Evolutionary conservation across 805 yeast species (phyloP).

Genomic region (Yarrowia phangngaensis): DNA sequence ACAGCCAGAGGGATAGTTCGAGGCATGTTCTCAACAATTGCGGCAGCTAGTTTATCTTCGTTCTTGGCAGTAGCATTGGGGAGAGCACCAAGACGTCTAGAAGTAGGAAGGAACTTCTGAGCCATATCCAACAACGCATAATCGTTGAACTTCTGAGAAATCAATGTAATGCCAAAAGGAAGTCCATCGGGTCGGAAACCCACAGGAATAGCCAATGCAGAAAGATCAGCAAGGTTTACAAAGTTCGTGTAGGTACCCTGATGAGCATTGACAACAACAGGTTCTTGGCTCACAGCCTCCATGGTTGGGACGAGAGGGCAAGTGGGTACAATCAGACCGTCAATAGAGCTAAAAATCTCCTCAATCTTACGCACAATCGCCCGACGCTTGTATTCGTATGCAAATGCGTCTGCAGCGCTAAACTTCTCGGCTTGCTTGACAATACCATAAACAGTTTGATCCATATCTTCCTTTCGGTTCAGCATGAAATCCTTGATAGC

Average conservation of each 20-base stretch:
- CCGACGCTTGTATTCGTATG: slow-evolving; percentile 82
- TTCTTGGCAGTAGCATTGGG: slow-evolving; percentile 40
- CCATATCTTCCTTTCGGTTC: slow-evolving; percentile 70
- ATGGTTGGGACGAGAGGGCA: slow-evolving; percentile 89
- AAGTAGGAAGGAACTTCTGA: slow-evolving; percentile 53
- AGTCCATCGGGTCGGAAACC: slow-evolving; percentile 85
- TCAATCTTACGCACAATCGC: slow-evolving; percentile 65
- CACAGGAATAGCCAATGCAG: slow-evolving; percentile 87
- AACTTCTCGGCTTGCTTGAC: slow-evolving; percentile 73
- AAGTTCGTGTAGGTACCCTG: slow-evolving; percentile 99
- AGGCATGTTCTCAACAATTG: slow-evolving; percentile 46
- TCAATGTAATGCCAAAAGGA: slow-evolving; percentile 85
- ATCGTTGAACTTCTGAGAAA: slow-evolving; percentile 80
- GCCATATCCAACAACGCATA: slow-evolving; percentile 86
- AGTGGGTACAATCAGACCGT: slow-evolving; percentile 84
- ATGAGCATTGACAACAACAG: slow-evolving; percentile 73
- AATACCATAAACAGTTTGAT: slow-evolving; percentile 76
- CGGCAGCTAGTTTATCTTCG: slow-evolving; percentile 44
- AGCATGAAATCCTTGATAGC: slow-evolving; percentile 70
- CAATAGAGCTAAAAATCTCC: slow-evolving; percentile 54
- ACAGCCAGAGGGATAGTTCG: slow-evolving; percentile 71
- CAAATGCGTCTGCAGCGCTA: slow-evolving; percentile 79
- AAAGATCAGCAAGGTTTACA: slow-evolving; percentile 87
- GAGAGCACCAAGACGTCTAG: slow-evolving; percentile 58
- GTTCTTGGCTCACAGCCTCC: slow-evolving; percentile 67